Evolutionary conservation across 305 asterid genomes (phyloP), one percentile per base, ranked within the genome.

Genomic region (Rubia tinctorum): DNA sequence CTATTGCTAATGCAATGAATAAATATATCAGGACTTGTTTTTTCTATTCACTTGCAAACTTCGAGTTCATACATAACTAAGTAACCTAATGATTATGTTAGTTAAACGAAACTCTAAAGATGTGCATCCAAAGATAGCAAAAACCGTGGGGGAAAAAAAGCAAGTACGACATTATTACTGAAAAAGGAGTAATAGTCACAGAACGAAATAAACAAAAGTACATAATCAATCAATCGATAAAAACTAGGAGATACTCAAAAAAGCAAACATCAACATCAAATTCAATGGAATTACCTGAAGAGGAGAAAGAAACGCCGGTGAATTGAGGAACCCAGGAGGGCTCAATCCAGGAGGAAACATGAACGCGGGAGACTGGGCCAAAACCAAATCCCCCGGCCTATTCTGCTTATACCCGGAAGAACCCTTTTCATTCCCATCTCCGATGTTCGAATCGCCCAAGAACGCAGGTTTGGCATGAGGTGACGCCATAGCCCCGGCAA

Each of bases 401-500:
- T 90, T 90, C 86, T 89, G 83, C 84, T 93, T 87, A 77, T 84
- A 87, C 71, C 34, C 34, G 37, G 71, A 43, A 72, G 34, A 30
- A 30, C 34, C 89, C 22, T 83, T 72, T 64, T 40, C 67, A 39
- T 55, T 80, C 51, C 71, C 81, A 69, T 78, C 88, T 1, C 20
- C 63, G 40, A 34, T 34, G 2, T 58, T 58, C 3, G 55, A 63
- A 23, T 66, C 67, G 20, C 43, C 64, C 9, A 53, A 45, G 79
- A 80, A 51, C 42, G 77, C 34, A n/a, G 83, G 80, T 62, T 79
- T 81, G 11, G 80, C 81, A 43, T 80, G 71, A 9, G 98, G 98
- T 34, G 98, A 91, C 73, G 91, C 88, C 94, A 91, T 93, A 37
- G 98, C 96, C 43, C 95, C 98, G 39, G 95, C 97, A 2, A 93